Evolutionary conservation across 768 basidiomycete genomes (phyloP), one percentile per base, ranked within the genome.

Genomic region (Xanthoconium stramineum): DNA sequence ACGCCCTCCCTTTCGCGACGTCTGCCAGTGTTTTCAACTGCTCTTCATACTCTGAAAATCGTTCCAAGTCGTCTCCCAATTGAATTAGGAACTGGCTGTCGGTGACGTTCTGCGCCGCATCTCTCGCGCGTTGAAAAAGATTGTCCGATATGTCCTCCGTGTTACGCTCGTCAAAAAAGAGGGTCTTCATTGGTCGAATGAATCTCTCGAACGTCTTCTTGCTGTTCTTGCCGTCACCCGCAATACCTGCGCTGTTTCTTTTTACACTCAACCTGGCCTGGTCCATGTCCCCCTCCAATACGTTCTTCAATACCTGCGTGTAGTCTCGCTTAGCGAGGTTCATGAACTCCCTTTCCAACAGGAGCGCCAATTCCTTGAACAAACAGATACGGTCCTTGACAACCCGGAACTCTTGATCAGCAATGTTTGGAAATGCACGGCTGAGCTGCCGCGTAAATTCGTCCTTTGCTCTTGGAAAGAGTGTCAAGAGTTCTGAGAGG

Each of bases 81-180:
- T 54, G 33, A 1, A 36, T 38, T 19, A 71, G 50, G 28, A 69
- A 62, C 9, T 54, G 54, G 24, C 24, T 33, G n/a, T 71, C 67
- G 0, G 55, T 13, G 7, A 61, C 45, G 1, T 32, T 17, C 20
- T 13, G 24, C 19, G 49, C 50, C 5, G 33, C 40, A 3, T 13
- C 29, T 3, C 35, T 45, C 19, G 67, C 58, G 0, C 20, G 39
- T 9, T 5, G 44, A n/a, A 66, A 1, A 11, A 57, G 48, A 12
- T 19, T 12, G 6, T 62, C 49, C n/a, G 61, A 17, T 6, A 10
- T 12, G 12, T 12, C 3, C 13, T 11, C 13, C 10, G 36, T n/a
- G 37, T n/a, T 10, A 24, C 36, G 37, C 17, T 30, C 29, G 37
- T 17, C 17, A 28, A 6, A 4, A 24, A 24, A 24, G 24, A 24